Evolutionary conservation across 2,329 filamentous ascomycete genomes (phyloP).

Genomic region (Nigrospora sphaerica): DNA sequence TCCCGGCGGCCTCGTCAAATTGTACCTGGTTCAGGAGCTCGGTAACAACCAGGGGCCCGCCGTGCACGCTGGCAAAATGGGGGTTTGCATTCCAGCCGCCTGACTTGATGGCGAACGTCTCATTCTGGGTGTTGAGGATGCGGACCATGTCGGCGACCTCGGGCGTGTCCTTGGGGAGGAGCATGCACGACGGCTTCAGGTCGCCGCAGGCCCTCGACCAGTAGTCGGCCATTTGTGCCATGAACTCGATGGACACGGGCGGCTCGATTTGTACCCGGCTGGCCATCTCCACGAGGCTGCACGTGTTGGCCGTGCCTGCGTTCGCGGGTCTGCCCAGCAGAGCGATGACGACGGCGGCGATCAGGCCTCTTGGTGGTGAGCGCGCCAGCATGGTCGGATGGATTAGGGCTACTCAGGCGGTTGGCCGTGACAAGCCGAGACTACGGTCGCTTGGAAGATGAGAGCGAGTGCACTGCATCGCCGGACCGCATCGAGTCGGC

Average conservation of each 20-base stretch:
- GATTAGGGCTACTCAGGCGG: too few relatives aligned
- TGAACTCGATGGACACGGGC: constrained; percentile 24
- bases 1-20: constrained; percentile 26
- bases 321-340: too few relatives aligned
- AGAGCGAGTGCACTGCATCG: too few relatives aligned
- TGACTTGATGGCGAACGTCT: constrained; percentile 46
- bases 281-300: too few relatives aligned
- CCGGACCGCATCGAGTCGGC: too few relatives aligned
- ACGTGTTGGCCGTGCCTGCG: too few relatives aligned
- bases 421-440: too few relatives aligned
- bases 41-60: constrained; percentile 42
- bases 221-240: constrained; percentile 30
- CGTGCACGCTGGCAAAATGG: constrained; percentile 42
- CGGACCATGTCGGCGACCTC: constrained; percentile 46
- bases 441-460: too few relatives aligned
- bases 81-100: constrained; percentile 52
- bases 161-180: constrained; percentile 36
- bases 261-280: constrained; percentile 16
- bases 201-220: constrained; percentile 34
- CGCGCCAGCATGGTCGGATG: too few relatives aligned
- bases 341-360: too few relatives aligned
- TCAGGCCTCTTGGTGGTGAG: too few relatives aligned
- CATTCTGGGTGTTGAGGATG: constrained; percentile 36
- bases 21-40: constrained; percentile 32
- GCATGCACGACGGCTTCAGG: constrained; percentile 39